phyloP scores from a whole-genome alignment of 495 filamentous ascomycete species.

The Filosporella fistucella region DNA sequence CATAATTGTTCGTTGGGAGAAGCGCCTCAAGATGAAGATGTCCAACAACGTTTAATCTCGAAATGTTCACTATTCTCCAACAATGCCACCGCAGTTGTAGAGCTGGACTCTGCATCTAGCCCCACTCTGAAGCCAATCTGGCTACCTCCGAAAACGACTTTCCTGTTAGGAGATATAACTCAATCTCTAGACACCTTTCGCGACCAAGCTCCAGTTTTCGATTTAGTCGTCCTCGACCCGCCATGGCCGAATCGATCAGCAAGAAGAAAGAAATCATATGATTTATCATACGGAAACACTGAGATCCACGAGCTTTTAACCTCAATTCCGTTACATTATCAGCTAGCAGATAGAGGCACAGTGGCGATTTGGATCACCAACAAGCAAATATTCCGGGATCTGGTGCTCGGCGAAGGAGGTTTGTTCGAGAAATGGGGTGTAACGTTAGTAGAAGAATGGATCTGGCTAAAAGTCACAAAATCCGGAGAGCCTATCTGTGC shows the following conservation, averaged over 20 bases:
- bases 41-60: too few species aligned
- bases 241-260: constrained; percentile 94
- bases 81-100: too few species aligned
- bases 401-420: constrained; percentile 48
- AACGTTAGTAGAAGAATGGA: constrained; percentile 72
- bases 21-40: too few species aligned
- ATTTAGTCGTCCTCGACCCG: constrained; percentile 83
- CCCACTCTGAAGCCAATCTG: background rate
- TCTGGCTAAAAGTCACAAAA: constrained; percentile 81
- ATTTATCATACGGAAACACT: constrained; percentile 38
- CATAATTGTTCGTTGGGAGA: too few species aligned
- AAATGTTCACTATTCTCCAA: too few species aligned
- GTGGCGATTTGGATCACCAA: constrained; percentile 92
- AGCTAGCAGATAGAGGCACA: constrained; percentile 46
- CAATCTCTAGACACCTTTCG: constrained; percentile 28
- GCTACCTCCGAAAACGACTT: constrained; percentile 25
- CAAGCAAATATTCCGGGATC: constrained; percentile 50
- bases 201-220: constrained; percentile 47
- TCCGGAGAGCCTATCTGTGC: constrained; percentile 63
- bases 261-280: constrained; percentile 62
- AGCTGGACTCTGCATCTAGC: background rate
- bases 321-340: constrained; percentile 49
- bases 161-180: constrained; percentile 37
- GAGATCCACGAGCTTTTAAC: constrained; percentile 39
- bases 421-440: constrained; percentile 63